Conservation (phyloP, 2,329 filamentous ascomycete species). For the Talaromyces sp. region DNA sequence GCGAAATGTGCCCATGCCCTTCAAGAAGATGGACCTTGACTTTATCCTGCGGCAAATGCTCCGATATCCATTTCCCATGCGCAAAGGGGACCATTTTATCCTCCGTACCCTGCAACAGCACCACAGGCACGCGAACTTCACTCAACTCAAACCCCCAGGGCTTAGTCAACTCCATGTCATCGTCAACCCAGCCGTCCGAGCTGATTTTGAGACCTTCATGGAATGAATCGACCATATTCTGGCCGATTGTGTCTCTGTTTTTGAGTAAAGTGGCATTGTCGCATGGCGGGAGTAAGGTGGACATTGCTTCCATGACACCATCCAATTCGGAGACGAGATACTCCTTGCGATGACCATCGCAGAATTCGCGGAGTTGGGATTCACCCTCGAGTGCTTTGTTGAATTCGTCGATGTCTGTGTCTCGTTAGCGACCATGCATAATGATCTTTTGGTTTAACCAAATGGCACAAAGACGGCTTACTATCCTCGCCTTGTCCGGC, state of each 20-base stretch:
- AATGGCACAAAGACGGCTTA: not conserved
- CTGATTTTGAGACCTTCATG: not conserved
- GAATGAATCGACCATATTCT: not conserved
- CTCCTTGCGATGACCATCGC: not conserved
- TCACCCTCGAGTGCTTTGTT: constrained; percentile 1
- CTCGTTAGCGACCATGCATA: too few relatives aligned
- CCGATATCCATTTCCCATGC: constrained; percentile 11
- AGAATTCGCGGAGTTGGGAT: constrained; percentile 4
- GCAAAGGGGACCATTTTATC: constrained; percentile 14
- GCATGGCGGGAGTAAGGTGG: not conserved
- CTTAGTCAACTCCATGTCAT: not conserved
- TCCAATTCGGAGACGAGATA: not conserved
- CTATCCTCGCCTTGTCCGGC: constrained; percentile 12
- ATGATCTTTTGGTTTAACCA: too few relatives aligned
- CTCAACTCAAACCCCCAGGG: constrained; percentile 10
- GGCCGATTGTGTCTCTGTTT: constrained; percentile 10
- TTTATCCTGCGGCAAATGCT: constrained; percentile 15
- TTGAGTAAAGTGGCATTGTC: constrained; percentile 6
- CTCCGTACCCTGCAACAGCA: constrained; percentile 3
- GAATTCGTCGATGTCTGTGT: constrained; percentile 8
- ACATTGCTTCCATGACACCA: not conserved
- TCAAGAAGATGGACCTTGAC: constrained; percentile 5
- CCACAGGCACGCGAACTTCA: constrained; percentile 10
- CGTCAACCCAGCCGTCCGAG: constrained; percentile 11
- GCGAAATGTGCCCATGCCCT: constrained; percentile 13